Conservation (phyloP, 805 yeast genomes). For the Candida coquimbonensis region DNA sequence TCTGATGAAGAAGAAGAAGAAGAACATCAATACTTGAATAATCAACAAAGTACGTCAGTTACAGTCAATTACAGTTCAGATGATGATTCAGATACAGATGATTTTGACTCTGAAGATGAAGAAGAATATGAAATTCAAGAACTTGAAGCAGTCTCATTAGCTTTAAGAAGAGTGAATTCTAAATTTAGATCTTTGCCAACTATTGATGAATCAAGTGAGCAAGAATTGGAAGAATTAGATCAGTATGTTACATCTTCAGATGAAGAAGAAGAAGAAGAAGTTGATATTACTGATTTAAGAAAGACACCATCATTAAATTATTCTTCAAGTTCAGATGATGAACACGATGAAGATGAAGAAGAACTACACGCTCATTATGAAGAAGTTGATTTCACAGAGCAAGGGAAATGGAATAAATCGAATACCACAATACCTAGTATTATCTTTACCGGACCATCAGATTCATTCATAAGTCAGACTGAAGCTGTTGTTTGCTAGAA, state of each 20-base stretch:
- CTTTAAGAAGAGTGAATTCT: not conserved
- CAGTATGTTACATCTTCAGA: conserved; percentile 10
- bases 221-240: conserved; percentile 17
- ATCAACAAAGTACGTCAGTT: not conserved
- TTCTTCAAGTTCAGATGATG: conserved; percentile 13
- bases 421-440: no score
- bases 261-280: conserved; percentile 9
- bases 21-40: conserved; percentile 4
- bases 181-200: conserved; percentile 20
- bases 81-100: conserved; percentile 3
- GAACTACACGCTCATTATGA: not conserved
- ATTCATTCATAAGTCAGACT: not conserved
- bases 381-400: conserved; percentile 7
- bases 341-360: conserved; percentile 11
- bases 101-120: conserved; percentile 4
- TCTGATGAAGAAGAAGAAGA: conserved; percentile 14
- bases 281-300: conserved; percentile 16
- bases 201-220: conserved; percentile 17
- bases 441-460: not conserved
- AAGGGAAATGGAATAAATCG: not conserved
- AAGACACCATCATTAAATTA: conserved; percentile 13
- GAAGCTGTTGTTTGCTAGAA: no score
- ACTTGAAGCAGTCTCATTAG: conserved; percentile 5
- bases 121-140: conserved; percentile 3
- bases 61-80: conserved; percentile 6